A percentile compares a stretch with the other conserved stretches of the same genome.
These are phyloP conservation scores for Aegilops bicornis DNA, from an alignment of 176 grass and related monocot genomes.

Conservation along the genomic window DNA sequence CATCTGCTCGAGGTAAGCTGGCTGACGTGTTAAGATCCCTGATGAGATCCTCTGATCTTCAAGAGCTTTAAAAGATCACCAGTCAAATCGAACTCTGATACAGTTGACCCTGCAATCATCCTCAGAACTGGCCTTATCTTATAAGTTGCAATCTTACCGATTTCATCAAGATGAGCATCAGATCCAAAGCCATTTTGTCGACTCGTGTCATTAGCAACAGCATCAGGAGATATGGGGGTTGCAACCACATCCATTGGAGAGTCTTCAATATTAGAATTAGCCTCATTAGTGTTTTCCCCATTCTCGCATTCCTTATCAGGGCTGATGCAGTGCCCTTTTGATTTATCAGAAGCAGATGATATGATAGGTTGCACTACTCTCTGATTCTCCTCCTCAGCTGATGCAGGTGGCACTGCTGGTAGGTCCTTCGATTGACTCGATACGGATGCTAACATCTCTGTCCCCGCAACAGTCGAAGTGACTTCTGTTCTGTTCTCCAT, in stretches of 20 bases:
- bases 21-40: conserved; percentile 49
- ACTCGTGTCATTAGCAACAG: conserved; percentile 42
- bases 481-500: conserved; percentile 63
- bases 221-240: conserved; percentile 52
- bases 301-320: conserved; percentile 63
- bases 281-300: conserved; percentile 57
- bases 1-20: conserved; percentile 66
- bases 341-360: conserved; percentile 58
- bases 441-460: conserved; percentile 78
- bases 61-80: conserved; percentile 72
- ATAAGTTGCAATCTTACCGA: conserved; percentile 71
- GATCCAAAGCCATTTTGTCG: conserved; percentile 47
- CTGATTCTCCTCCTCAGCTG: conserved; percentile 42
- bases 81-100: conserved; percentile 85
- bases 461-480: conserved; percentile 59
- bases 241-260: conserved; percentile 57
- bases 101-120: conserved; percentile 63
- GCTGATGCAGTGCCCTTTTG: conserved; percentile 47
- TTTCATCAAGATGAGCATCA: conserved; percentile 64
- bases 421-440: conserved; percentile 64
- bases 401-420: conserved; percentile 28
- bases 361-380: conserved; percentile 37
- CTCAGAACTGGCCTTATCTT: conserved; percentile 73
- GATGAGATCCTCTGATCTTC: conserved; percentile 79
- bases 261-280: conserved; percentile 57